These are phyloP conservation scores for Phaseolus coccineus DNA, from an alignment of 331 rosid species.

Conservation along the genomic window DNA sequence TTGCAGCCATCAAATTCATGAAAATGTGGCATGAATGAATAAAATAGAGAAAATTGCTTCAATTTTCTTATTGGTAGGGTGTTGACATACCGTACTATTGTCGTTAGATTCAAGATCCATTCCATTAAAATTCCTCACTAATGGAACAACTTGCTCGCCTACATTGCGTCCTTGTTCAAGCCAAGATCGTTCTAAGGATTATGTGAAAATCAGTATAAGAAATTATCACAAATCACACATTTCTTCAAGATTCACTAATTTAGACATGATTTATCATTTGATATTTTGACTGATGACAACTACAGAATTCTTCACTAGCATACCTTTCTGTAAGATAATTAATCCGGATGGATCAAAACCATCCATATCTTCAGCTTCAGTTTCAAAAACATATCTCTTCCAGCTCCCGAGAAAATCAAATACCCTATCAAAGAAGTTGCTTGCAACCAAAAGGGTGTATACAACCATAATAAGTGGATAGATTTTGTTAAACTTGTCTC, in stretches of 20 bases:
- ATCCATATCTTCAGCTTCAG: conserved; percentile 89
- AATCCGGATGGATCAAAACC: conserved; percentile 93
- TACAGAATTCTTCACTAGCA: conserved; percentile 36
- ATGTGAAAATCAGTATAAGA: conserved; percentile 11
- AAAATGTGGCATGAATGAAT: not conserved
- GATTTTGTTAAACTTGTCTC: conserved; percentile 78
- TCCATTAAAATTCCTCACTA: conserved; percentile 74
- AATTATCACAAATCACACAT: conserved; percentile 16
- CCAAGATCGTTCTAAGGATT: conserved; percentile 76
- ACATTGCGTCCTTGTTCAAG: conserved; percentile 85
- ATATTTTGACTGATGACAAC: not conserved
- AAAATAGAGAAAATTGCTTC: conserved; percentile 29
- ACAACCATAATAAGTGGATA: conserved; percentile 97
- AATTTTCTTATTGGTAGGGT: not conserved
- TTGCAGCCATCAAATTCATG: conserved; percentile 10
- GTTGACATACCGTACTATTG: conserved; percentile 62
- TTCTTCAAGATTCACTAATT: not conserved
- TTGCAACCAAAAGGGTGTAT: conserved; percentile 90
- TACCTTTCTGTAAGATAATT: conserved; percentile 91
- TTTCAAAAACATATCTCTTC: conserved; percentile 78
- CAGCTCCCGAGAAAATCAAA: conserved; percentile 86
- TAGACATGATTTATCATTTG: conserved; percentile 21
- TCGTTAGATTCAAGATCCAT: conserved; percentile 63
- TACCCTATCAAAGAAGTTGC: conserved; percentile 86
- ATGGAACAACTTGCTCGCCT: conserved; percentile 90